These are phyloP conservation scores for Aurifilum marmelostoma DNA, from an alignment of 2,329 filamentous ascomycete species.

Conservation along the genomic window DNA sequence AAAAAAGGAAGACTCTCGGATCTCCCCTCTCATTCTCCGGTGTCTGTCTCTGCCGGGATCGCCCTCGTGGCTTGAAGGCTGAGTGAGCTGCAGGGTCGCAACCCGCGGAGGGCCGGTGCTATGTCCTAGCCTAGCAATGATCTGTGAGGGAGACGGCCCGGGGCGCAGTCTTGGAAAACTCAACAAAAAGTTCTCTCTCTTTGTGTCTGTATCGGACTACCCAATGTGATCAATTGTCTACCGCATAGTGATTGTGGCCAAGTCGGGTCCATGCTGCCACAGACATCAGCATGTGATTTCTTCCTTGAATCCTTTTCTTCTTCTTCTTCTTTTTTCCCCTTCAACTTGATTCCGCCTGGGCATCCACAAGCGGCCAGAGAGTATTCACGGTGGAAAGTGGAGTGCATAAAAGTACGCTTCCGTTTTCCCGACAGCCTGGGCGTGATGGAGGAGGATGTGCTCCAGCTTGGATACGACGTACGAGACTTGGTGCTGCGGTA, in stretches of 20 bases:
- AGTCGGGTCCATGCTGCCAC: too few species aligned
- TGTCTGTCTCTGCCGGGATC: not conserved
- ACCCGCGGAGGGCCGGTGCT: slow-evolving; percentile 1
- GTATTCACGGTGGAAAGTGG: not conserved
- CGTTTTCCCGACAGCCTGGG: not conserved
- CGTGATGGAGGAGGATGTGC: too few species aligned
- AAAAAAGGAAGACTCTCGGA: too few species aligned
- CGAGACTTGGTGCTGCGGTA: not conserved
- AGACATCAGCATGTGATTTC: not conserved
- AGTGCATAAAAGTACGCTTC: not conserved
- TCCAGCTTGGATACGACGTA: not conserved
- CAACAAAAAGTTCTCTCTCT: not conserved
- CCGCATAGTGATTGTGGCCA: not conserved
- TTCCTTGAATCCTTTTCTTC: too few species aligned
- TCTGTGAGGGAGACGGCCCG: not conserved
- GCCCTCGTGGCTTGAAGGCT: not conserved
- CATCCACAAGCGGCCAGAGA: not conserved
- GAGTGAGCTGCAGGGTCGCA: not conserved
- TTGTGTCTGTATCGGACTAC: not conserved
- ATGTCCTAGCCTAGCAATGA: not conserved
- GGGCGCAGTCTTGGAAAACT: not conserved
- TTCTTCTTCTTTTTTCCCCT: too few species aligned
- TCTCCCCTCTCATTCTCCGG: not conserved
- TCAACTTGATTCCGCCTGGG: not conserved
- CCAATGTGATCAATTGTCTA: not conserved